These are phyloP conservation scores for Knufia fluminis DNA, from an alignment of 2,329 filamentous ascomycete genomes.

Conservation along the genomic window DNA sequence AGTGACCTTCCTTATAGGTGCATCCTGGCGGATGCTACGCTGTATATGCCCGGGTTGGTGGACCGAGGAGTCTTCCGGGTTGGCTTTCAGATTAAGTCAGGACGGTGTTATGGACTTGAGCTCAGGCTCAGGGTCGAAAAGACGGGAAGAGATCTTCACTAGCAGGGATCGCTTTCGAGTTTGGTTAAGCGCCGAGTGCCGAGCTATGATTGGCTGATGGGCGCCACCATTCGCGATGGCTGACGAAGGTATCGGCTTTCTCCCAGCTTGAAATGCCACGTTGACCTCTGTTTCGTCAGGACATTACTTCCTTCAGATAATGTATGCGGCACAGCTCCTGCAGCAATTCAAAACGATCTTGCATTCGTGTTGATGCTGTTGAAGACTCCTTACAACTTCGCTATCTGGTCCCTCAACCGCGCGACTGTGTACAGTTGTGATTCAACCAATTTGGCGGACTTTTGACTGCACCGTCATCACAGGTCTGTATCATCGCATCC, in stretches of 20 bases:
- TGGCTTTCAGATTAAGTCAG: neutral
- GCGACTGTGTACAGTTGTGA: no score
- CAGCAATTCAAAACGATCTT: neutral
- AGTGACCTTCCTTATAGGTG: neutral
- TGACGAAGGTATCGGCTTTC: constrained; percentile 10
- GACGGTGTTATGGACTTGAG: neutral
- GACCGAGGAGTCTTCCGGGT: neutral
- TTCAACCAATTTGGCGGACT: no score
- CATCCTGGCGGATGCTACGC: neutral
- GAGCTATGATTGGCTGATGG: constrained; percentile 4
- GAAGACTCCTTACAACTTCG: neutral
- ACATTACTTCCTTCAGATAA: no score
- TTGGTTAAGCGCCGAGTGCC: constrained; percentile 1
- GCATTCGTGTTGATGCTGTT: neutral
- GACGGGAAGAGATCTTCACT: neutral
- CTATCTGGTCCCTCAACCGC: no score
- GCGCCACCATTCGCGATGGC: constrained; percentile 17
- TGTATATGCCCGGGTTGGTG: neutral
- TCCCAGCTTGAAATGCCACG: neutral
- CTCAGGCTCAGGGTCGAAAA: neutral
- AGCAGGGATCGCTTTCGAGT: neutral
- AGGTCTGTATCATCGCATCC: no score
- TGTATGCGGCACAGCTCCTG: neutral
- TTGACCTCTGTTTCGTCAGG: neutral
- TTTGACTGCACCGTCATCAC: no score